Evolutionary conservation across 495 filamentous ascomycete species (phyloP).

Genomic region (Penicillium chermesinum): DNA sequence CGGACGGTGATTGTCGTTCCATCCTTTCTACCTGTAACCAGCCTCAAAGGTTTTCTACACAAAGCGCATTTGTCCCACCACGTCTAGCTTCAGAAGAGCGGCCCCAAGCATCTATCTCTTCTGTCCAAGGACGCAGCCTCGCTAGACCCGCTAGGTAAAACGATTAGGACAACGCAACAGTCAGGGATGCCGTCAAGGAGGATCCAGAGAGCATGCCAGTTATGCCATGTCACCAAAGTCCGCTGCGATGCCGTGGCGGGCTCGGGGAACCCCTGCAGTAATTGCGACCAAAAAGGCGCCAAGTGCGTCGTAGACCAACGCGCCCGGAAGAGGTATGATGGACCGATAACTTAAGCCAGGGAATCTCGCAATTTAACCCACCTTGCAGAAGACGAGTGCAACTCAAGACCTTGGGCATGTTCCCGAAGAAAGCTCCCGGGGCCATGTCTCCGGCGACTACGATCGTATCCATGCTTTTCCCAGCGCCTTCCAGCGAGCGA

Average conservation of each 20-base stretch:
- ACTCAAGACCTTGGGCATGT: neutral
- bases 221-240: conserved; percentile 10
- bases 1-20: no score
- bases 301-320: conserved; percentile 5
- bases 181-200: neutral
- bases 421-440: neutral
- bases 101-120: no score
- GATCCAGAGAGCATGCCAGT: conserved; percentile 8
- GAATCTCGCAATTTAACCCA: neutral
- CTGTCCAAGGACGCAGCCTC: no score
- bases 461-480: neutral
- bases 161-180: conserved; percentile 1
- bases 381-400: neutral
- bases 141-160: no score
- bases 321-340: conserved; percentile 1
- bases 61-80: no score
- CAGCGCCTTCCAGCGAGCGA: neutral
- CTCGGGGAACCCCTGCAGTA: conserved; percentile 4
- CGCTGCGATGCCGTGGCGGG: conserved; percentile 9
- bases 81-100: no score
- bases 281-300: conserved; percentile 7
- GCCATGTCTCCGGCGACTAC: neutral
- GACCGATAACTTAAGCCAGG: neutral
- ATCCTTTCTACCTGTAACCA: no score
- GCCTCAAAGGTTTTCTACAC: no score